These are phyloP conservation scores for Fusarium mundagurra DNA, from an alignment of 2,329 filamentous ascomycete genomes.

Conservation along the genomic window DNA sequence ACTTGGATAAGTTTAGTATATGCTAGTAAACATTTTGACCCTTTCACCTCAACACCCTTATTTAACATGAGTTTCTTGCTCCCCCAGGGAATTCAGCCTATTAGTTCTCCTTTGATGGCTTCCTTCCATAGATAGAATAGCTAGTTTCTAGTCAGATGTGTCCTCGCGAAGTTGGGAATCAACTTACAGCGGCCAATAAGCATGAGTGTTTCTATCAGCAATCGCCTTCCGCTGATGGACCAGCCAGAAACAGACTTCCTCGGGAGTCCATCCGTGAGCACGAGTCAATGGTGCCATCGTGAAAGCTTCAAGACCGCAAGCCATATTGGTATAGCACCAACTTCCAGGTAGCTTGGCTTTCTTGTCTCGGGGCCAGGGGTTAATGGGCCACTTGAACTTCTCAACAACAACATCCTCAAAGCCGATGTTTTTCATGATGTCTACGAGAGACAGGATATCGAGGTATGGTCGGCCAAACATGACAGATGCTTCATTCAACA, in stretches of 20 bases:
- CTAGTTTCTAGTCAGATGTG: not conserved
- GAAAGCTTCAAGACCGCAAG: slow-evolving; percentile 28
- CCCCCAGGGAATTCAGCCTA: not conserved
- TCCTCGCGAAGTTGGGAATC: not conserved
- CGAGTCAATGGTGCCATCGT: slow-evolving; percentile 29
- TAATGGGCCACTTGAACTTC: slow-evolving; percentile 34
- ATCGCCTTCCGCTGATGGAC: slow-evolving; percentile 23
- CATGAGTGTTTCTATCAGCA: slow-evolving; percentile 4
- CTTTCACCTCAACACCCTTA: not conserved
- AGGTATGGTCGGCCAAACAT: slow-evolving; percentile 33
- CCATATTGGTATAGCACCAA: slow-evolving; percentile 27
- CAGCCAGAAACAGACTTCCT: slow-evolving; percentile 21
- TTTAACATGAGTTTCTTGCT: not conserved
- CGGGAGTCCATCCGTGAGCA: slow-evolving; percentile 21
- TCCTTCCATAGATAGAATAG: slow-evolving; percentile 25
- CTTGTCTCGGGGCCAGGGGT: slow-evolving; percentile 30
- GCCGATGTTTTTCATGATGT: slow-evolving; percentile 27
- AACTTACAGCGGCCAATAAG: slow-evolving; percentile 30
- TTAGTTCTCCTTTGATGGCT: not conserved
- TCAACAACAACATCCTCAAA: slow-evolving; percentile 30
- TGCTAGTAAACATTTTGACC: not conserved
- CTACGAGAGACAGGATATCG: slow-evolving; percentile 21
- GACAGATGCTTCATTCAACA: slow-evolving; percentile 36
- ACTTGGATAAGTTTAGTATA: not conserved
- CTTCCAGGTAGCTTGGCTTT: slow-evolving; percentile 26